Evolutionary conservation across 2,329 filamentous ascomycete species (phyloP), one percentile per base, ranked within the genome.

Genomic region (Penicillium sp.): DNA sequence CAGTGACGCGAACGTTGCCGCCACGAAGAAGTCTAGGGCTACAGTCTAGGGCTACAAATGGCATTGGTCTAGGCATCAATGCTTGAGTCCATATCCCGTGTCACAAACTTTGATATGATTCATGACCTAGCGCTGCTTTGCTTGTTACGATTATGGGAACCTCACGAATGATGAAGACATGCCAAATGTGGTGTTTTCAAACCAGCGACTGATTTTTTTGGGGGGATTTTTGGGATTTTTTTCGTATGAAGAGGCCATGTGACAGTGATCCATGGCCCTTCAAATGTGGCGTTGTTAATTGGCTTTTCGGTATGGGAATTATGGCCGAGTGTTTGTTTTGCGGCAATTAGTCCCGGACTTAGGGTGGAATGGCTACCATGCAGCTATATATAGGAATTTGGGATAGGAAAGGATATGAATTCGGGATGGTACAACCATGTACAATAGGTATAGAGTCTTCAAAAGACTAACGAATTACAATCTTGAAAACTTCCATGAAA

Each of bases 11-110:
- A 63, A 61, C 39, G 72, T 72, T 65, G 53, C 55, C 53, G 61
- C 68, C 38, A 67, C 73, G 14, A 87, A 86, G 73, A 81, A 81
- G 66, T 72, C 78, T 29, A 79, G 80, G 61, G 67, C 76, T 55
- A 74, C 74, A 61, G n/a, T n/a, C n/a, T n/a, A n/a, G n/a, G n/a
- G n/a, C n/a, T n/a, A n/a, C n/a, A n/a, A 76, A 78, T 32, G 74
- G 74, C 53, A 76, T 85, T 68, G 84, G 83, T 53, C 71, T 86
- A 49, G 83, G 84, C 48, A 85, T 85, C 70, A 79, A 79, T 46
- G 73, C 69, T 50, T 61, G 61, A 67, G 37, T 62, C 57, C 53
- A 53, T 58, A 32, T 59, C 48, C 26, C 60, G 54, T 53, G 42
- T 37, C 22, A 18, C 34, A 42, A 24, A 49, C 49, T 45, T 57